Percentiles rank a stretch among this genome's conserved stretches.
Evolutionary conservation across 2,329 filamentous ascomycete species (phyloP).

Genomic region (Talaromyces rugulosus): DNA sequence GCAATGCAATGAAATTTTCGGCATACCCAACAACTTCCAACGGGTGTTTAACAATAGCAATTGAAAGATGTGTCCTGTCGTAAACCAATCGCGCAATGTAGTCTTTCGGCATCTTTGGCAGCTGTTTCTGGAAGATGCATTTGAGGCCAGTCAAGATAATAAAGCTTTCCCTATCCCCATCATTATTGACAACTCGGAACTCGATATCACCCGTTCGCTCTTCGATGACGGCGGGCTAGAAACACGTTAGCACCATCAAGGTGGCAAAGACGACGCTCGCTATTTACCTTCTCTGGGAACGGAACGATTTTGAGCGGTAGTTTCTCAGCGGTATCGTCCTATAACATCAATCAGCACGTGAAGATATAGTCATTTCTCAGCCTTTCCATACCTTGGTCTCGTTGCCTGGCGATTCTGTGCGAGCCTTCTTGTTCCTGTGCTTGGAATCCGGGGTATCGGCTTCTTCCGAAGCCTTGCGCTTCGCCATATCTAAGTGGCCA

Average conservation of each 20-base stretch:
- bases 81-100: constrained; percentile 98
- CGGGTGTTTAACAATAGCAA: constrained; percentile 95
- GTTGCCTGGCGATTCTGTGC: constrained; percentile 43
- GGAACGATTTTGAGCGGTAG: constrained; percentile 63
- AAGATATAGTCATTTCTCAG: not conserved
- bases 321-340: constrained; percentile 38
- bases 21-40: constrained; percentile 75
- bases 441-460: constrained; percentile 39
- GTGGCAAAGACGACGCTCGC: constrained; percentile 12
- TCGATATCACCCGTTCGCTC: constrained; percentile 93
- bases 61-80: constrained; percentile 90
- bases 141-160: constrained; percentile 95
- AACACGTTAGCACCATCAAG: constrained; percentile 20
- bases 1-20: not conserved
- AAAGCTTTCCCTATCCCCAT: constrained; percentile 77
- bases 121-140: constrained; percentile 96
- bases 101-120: constrained; percentile 99
- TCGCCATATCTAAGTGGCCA: constrained; percentile 27
- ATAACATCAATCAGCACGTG: constrained; percentile 17
- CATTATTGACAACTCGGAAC: constrained; percentile 97
- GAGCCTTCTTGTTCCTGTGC: constrained; percentile 46
- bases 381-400: constrained; percentile 25
- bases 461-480: constrained; percentile 50
- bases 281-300: constrained; percentile 76
- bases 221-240: constrained; percentile 79